Evolutionary conservation across 495 filamentous ascomycete species (phyloP).

Genomic region (Aspergillus affinis): DNA sequence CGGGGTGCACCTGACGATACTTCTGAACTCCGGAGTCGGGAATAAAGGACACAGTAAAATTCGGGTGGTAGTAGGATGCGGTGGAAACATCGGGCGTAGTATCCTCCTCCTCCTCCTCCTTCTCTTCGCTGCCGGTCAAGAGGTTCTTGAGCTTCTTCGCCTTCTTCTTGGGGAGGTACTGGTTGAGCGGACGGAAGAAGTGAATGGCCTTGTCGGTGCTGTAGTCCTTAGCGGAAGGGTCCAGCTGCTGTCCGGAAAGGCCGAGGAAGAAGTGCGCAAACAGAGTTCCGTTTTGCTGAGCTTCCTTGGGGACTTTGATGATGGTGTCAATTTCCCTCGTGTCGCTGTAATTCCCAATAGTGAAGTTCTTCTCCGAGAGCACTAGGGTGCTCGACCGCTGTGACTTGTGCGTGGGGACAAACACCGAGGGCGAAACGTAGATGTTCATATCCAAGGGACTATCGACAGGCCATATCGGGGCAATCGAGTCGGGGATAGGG

Average conservation of each 20-base stretch:
- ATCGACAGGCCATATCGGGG: constrained; percentile 84
- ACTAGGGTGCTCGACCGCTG: constrained; percentile 59
- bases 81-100: constrained; percentile 60
- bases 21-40: constrained; percentile 70
- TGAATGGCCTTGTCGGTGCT: constrained; percentile 74
- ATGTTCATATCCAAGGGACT: constrained; percentile 79
- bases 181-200: constrained; percentile 80
- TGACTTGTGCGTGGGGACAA: constrained; percentile 63
- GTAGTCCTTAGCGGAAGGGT: constrained; percentile 70
- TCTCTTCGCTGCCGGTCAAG: constrained; percentile 58
- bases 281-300: constrained; percentile 89
- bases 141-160: constrained; percentile 86
- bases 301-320: constrained; percentile 72
- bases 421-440: constrained; percentile 75
- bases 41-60: constrained; percentile 85
- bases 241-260: constrained; percentile 68
- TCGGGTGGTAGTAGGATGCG: constrained; percentile 90
- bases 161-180: constrained; percentile 92
- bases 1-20: constrained; percentile 68
- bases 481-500: constrained; percentile 69
- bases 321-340: constrained; percentile 73
- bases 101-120: constrained; percentile 49
- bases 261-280: constrained; percentile 92
- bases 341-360: constrained; percentile 78
- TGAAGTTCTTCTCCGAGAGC: constrained; percentile 76